Percentiles rank a stretch among this genome's conserved stretches.
phyloP scores from a whole-genome alignment of 768 basidiomycete species.

The Gyrodon lividus region DNA sequence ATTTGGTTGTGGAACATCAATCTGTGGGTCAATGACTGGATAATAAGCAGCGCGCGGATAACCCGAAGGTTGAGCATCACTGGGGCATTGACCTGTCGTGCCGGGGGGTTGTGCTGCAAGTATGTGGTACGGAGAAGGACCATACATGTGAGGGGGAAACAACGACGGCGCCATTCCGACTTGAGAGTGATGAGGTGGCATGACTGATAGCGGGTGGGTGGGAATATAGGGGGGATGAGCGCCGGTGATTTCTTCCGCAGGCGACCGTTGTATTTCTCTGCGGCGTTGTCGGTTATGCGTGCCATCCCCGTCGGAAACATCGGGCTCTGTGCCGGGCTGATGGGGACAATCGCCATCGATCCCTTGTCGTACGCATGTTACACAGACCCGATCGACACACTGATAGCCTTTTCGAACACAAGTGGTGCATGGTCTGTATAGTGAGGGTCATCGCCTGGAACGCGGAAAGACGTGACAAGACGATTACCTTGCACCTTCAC shows the following conservation, averaged over 20 bases:
- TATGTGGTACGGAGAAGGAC: slow-evolving; percentile 29
- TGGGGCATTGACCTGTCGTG: slow-evolving; percentile 11
- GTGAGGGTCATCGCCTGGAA: slow-evolving; percentile 7
- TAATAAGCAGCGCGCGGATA: slow-evolving; percentile 34
- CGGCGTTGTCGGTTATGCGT: neutral
- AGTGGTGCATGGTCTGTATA: slow-evolving; percentile 46
- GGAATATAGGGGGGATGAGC: slow-evolving; percentile 15
- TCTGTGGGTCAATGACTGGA: slow-evolving; percentile 41
- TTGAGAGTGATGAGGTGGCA: slow-evolving; percentile 18
- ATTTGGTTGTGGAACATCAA: slow-evolving; percentile 30
- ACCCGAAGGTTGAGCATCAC: slow-evolving; percentile 26
- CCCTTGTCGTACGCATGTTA: slow-evolving; percentile 44
- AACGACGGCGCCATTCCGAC: slow-evolving; percentile 15
- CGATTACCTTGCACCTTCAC: slow-evolving; percentile 54
- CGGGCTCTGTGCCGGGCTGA: slow-evolving; percentile 24
- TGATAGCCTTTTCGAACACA: slow-evolving; percentile 52
- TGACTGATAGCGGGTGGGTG: slow-evolving; percentile 8
- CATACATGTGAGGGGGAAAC: slow-evolving; percentile 29
- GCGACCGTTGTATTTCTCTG: slow-evolving; percentile 1
- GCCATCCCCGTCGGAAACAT: slow-evolving; percentile 28
- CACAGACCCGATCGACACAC: slow-evolving; percentile 51
- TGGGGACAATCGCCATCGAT: slow-evolving; percentile 47
- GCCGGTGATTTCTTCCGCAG: neutral
- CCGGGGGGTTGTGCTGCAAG: slow-evolving; percentile 20
- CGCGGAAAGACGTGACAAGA: slow-evolving; percentile 1